Evolutionary conservation across 192 early-diverging fungal species (phyloP).

Genomic region (Obelidium mucronatum): DNA sequence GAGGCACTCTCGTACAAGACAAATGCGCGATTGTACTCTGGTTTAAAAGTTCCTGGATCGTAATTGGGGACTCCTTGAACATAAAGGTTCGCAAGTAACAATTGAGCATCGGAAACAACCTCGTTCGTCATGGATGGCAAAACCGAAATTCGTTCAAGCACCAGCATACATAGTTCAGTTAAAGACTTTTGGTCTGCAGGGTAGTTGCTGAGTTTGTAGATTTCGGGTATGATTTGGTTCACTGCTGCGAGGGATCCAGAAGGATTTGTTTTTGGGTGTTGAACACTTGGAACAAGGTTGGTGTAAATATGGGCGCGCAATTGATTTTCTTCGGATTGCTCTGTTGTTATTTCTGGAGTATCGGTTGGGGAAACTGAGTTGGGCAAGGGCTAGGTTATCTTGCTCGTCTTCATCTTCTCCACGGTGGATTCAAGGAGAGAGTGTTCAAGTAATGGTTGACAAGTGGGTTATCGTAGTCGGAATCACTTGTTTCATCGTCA

Average conservation of each 20-base stretch:
- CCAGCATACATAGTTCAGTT: background rate
- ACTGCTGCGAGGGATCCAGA: background rate
- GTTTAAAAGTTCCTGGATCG: constrained; percentile 49
- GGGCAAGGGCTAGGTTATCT: background rate
- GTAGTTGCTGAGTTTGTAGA: constrained; percentile 10
- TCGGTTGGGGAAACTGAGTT: background rate
- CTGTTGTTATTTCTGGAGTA: background rate
- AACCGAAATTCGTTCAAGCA: background rate
- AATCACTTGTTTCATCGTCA: background rate
- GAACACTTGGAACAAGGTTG: constrained; percentile 8
- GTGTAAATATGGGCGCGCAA: constrained; percentile 19
- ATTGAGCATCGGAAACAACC: constrained; percentile 64
- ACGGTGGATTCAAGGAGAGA: background rate
- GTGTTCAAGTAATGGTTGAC: constrained; percentile 11
- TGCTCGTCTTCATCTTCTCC: background rate
- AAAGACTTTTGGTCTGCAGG: constrained; percentile 22
- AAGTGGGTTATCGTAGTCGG: background rate
- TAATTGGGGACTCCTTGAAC: constrained; percentile 67
- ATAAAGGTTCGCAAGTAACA: constrained; percentile 73
- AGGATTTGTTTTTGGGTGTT: constrained; percentile 27
- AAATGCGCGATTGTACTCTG: constrained; percentile 71
- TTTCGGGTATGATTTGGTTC: constrained; percentile 14
- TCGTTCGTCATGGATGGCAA: constrained; percentile 10
- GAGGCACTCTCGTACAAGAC: constrained; percentile 70
- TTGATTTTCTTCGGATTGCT: background rate